These are phyloP conservation scores for Fraxinus platypoda DNA, from an alignment of 305 asterid species.

Conservation along the genomic window DNA sequence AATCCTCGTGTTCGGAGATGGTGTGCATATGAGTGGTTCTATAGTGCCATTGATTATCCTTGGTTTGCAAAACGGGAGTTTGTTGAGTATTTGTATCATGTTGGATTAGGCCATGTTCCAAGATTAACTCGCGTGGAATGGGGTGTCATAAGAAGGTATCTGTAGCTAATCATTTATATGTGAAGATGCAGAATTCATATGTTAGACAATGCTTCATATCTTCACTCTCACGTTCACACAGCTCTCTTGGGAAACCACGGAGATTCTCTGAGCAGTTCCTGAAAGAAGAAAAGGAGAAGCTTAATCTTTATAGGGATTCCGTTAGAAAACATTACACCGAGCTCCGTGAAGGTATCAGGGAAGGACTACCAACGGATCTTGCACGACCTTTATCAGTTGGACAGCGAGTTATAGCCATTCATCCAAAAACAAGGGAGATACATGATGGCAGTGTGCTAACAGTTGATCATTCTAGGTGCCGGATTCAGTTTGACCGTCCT, in stretches of 20 bases:
- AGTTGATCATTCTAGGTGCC: slow-evolving; percentile 85
- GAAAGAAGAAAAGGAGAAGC: slow-evolving; percentile 95
- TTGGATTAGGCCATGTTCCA: slow-evolving; percentile 91
- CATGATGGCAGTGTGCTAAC: slow-evolving; percentile 90
- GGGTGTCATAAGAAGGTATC: slow-evolving; percentile 96
- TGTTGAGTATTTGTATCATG: slow-evolving; percentile 87
- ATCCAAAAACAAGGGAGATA: slow-evolving; percentile 90
- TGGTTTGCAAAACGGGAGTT: slow-evolving; percentile 93
- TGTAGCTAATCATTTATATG: slow-evolving; percentile 16
- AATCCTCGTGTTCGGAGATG: slow-evolving; percentile 70
- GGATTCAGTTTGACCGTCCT: slow-evolving; percentile 89
- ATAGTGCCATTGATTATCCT: slow-evolving; percentile 94
- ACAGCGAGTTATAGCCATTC: slow-evolving; percentile 90
- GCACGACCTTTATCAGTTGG: slow-evolving; percentile 91
- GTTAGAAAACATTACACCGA: slow-evolving; percentile 87
- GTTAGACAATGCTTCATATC: neutral
- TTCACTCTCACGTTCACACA: slow-evolving; percentile 31
- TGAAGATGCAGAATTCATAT: slow-evolving; percentile 15
- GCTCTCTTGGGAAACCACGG: slow-evolving; percentile 95
- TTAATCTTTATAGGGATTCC: slow-evolving; percentile 78
- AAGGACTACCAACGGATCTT: slow-evolving; percentile 90
- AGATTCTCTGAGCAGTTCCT: slow-evolving; percentile 89
- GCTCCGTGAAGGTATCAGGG: slow-evolving; percentile 78
- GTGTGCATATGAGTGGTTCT: slow-evolving; percentile 94
- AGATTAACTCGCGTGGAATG: slow-evolving; percentile 94